Evolutionary conservation across 2,329 filamentous ascomycete species (phyloP).

Genomic region (Ceratocystis cubensis): DNA sequence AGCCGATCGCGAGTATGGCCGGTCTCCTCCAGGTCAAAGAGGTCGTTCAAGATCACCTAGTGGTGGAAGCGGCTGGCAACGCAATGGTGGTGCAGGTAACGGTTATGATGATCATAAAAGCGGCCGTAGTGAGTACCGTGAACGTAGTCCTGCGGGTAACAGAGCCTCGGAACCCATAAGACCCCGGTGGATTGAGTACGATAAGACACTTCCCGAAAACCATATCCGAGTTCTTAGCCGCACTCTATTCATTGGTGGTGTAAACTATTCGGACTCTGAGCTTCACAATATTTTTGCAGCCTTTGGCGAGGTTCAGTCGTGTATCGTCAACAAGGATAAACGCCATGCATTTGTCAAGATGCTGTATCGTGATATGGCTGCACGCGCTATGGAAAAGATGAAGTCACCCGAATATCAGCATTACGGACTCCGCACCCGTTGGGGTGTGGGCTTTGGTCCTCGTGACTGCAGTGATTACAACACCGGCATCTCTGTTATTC

Average conservation of each 20-base stretch:
- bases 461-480: conserved; percentile 94
- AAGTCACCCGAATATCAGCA: conserved; percentile 53
- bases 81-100: conserved; percentile 31
- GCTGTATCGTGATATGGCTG: conserved; percentile 75
- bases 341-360: conserved; percentile 98
- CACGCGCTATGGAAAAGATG: conserved; percentile 75
- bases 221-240: conserved; percentile 86
- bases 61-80: conserved; percentile 26
- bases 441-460: conserved; percentile 95
- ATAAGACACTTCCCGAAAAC: conserved; percentile 58
- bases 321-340: conserved; percentile 96
- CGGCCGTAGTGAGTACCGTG: conserved; percentile 53
- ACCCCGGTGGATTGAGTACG: conserved; percentile 56
- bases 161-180: conserved; percentile 26
- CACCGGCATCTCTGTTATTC: conserved; percentile 84
- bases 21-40: conserved; percentile 48
- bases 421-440: conserved; percentile 71
- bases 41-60: conserved; percentile 54
- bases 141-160: conserved; percentile 40
- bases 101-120: conserved; percentile 3
- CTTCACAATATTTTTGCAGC: conserved; percentile 67
- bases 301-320: conserved; percentile 85
- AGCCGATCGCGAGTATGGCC: conserved; percentile 28
- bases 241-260: conserved; percentile 92
- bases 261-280: conserved; percentile 74